Evolutionary conservation across 805 yeast genomes (phyloP), one percentile per base, ranked within the genome.

Genomic region (Maudiozyma turicensis): DNA sequence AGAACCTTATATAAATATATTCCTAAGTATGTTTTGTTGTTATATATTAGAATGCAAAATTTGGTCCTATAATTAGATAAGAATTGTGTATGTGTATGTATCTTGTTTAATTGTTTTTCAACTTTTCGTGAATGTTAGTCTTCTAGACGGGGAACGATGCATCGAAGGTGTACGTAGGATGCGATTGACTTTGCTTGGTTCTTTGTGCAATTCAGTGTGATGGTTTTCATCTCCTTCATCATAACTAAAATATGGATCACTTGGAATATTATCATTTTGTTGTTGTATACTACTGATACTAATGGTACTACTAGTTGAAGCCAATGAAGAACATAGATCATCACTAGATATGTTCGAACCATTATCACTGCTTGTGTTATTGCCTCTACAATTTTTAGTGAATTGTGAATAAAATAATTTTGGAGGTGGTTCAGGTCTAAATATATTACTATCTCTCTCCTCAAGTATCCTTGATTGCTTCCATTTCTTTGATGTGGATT

Each of bases 391-490:
- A 20, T 45, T 35, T 10, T 30, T 31, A 35, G 33, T 35, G 6
- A 13, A n/a, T 20, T 39, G 33, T 13, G 50, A 45, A 3, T 58
- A 52, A 5, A 63, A 58, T n/a, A 61, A 52, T 35, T 49, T 57
- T 30, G 66, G 66, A 10, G 66, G 65, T 3, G 60, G 58, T n/a
- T 59, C 64, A 20, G 53, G 52, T 42, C 47, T 54, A 47, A 53
- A 56, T n/a, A 45, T 44, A 38, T 15, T 47, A 32, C 15, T 20
- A 31, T 32, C 37, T 29, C 14, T 15, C 26, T 46, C 37, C 41
- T 41, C 33, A 8, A 31, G n/a, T 40, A 32, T 30, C 9, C 38
- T 39, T 6, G 38, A 13, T 13, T 40, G 20, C 26, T 20, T 40
- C 47, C 40, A 38, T 9, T 26, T 38, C 40, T 20, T 38, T 8